Evolutionary conservation across 192 early-diverging fungal genomes (phyloP), one percentile per base, ranked within the genome.

Genomic region (Rhizoclosmatium sp.): DNA sequence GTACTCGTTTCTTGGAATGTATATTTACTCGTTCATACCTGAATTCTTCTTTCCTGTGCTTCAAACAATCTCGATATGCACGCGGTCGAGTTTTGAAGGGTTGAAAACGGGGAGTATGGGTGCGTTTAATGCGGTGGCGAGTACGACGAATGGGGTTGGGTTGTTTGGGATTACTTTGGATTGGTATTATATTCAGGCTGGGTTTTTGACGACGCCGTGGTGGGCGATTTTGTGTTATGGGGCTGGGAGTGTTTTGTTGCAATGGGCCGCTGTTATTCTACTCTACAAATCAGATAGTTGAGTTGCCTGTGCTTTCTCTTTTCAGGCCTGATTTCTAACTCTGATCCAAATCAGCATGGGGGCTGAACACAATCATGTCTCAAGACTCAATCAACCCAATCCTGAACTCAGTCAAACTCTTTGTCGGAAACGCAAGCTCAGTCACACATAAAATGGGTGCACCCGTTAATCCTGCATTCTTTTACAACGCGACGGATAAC

Each of bases 151-250:
- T 40, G 79, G 79, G 5, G 71, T 75, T 47, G 79, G 79, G 9
- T 4, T 80, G 19, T 23, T 74, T 31, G 73, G 72, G 4, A 23
- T 75, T 4, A 76, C 59, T 31, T 80, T 80, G 47, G 79, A 80
- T 67, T 80, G 79, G 79, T 3, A 3, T 45, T 69, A 69, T 21
- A 46, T 69, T 10, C 5, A 9, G 4, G 44, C 5, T 21, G 4
- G 7, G n/a, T 64, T n/a, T 10, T 4, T 64, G 21, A 64, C 7
- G 4, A 7, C 7, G 4, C 5, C 5, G 49, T 39, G 19, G 44
- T 79, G 7, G 74, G 54, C 14, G 49, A 4, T 14, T 51, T 51
- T 51, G n/a, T n/a, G n/a, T 51, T 51, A 9, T 51, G 49, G 2
- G 47, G 60, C 47, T 41, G 59, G 49, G 44, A 62, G 56, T 49